Conservation (phyloP, 2,329 filamentous ascomycete genomes). For the Zymoseptoria pseudotritici region DNA sequence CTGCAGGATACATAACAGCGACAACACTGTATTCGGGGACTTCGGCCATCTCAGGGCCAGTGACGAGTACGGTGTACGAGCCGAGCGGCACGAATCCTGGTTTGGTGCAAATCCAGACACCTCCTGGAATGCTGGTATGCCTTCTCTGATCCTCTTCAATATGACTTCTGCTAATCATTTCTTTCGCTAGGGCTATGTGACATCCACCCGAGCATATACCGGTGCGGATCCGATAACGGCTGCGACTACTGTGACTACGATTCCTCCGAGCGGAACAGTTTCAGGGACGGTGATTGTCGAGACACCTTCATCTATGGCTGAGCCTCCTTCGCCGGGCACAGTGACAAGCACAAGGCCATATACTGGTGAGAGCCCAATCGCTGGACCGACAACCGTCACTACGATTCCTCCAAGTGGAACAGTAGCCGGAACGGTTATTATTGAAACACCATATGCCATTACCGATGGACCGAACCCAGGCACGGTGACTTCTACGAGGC, state of each 20-base stretch:
- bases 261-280: background rate
- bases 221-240: background rate
- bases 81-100: constrained; percentile 6
- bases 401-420: background rate
- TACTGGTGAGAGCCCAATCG: background rate
- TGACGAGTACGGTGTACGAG: constrained; percentile 5
- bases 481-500: background rate
- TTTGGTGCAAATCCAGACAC: constrained; percentile 8
- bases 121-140: background rate
- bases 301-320: background rate
- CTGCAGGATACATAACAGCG: background rate
- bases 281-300: background rate
- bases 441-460: no score
- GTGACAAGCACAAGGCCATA: background rate
- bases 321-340: background rate
- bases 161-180: background rate
- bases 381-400: background rate
- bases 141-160: background rate
- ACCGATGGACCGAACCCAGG: no score
- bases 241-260: background rate
- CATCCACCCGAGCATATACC: background rate
- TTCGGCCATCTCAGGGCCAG: constrained; percentile 4
- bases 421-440: background rate
- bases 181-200: background rate
- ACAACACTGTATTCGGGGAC: constrained; percentile 2